These are phyloP conservation scores for Rhodotorula taiwanensis DNA, from an alignment of 768 basidiomycete genomes.

Conservation along the genomic window DNA sequence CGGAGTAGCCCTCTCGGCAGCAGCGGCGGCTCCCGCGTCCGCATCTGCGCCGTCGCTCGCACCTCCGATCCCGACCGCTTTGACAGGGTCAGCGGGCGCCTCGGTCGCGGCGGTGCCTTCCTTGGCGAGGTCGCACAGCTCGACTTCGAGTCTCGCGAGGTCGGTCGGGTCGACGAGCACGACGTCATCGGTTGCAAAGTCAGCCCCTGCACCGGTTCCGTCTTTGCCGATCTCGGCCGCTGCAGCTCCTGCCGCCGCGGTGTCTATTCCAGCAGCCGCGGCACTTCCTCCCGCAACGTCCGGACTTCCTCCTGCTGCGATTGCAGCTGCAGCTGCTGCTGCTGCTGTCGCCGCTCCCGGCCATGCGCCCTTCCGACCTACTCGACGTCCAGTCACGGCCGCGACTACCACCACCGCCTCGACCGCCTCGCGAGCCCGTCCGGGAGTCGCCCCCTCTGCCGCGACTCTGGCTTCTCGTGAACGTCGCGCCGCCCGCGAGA, in stretches of 20 bases:
- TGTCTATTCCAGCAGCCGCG: background rate
- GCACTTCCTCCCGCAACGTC: too few species aligned
- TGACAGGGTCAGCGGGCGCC: background rate
- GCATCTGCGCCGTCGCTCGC: background rate
- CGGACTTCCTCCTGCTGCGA: background rate
- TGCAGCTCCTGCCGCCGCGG: background rate
- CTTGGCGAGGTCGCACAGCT: constrained; percentile 1
- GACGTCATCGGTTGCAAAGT: background rate
- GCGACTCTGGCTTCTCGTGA: constrained; percentile 7
- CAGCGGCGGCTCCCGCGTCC: too few species aligned
- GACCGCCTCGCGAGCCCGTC: background rate
- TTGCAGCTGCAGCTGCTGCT: background rate
- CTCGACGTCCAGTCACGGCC: background rate
- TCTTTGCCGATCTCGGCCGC: constrained; percentile 7
- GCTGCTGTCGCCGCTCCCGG: background rate
- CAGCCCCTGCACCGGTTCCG: background rate
- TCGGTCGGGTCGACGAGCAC: background rate
- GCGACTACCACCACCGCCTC: background rate
- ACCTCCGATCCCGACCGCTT: background rate
- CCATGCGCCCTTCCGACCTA: background rate
- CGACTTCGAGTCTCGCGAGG: constrained; percentile 17
- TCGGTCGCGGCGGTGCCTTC: background rate
- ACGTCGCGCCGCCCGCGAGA: constrained; percentile 2
- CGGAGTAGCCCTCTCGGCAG: too few species aligned
- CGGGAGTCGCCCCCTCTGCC: background rate